phyloP scores from a whole-genome alignment of 441 rosid species.

The Corymbia citriodora region DNA sequence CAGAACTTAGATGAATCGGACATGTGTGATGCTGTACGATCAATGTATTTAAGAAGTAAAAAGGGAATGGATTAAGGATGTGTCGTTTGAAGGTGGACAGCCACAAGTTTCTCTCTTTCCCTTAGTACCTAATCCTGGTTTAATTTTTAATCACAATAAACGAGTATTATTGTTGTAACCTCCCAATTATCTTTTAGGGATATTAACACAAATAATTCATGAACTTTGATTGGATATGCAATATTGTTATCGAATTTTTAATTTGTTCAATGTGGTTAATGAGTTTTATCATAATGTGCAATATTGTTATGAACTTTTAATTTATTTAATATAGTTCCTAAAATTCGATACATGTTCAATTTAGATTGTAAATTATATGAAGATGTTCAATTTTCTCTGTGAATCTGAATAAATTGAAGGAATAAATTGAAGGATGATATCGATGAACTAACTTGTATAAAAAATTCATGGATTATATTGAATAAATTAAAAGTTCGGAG shows the following conservation, averaged over 20 bases:
- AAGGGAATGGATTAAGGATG: not conserved
- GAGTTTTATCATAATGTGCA: rapidly evolving
- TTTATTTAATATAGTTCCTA: too few species aligned
- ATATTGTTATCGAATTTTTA: rapidly evolving
- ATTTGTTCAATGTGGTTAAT: rapidly evolving
- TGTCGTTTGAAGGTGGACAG: not conserved
- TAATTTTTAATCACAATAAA: not conserved
- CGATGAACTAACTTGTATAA: not conserved
- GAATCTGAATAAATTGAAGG: too few species aligned
- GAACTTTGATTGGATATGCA: rapidly evolving
- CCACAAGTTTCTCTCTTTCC: not conserved
- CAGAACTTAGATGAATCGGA: not conserved
- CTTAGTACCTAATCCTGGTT: not conserved
- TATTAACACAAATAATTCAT: too few species aligned
- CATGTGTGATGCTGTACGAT: not conserved
- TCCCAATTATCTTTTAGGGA: not conserved
- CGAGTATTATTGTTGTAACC: not conserved
- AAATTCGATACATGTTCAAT: too few species aligned
- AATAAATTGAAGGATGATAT: too few species aligned
- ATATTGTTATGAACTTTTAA: too few species aligned
- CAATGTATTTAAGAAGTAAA: not conserved
- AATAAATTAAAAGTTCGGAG: too few species aligned
- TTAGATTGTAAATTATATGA: too few species aligned
- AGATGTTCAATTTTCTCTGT: too few species aligned
- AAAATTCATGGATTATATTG: not conserved